These are phyloP conservation scores for Mucor plumbeus DNA, from an alignment of 371 early-diverging fungal species.

Conservation along the genomic window DNA sequence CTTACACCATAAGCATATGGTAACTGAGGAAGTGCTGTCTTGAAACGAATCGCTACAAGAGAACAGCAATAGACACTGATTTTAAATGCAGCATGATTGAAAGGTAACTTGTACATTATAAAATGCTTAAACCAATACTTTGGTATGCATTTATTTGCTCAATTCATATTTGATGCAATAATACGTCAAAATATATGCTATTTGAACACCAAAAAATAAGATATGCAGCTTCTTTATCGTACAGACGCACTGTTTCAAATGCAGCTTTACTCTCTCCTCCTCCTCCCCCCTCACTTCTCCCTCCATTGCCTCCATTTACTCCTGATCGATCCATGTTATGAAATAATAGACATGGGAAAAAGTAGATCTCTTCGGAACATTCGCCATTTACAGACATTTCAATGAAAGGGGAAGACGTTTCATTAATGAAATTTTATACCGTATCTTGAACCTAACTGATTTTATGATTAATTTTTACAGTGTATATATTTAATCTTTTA, in stretches of 20 bases:
- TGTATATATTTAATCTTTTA: background rate
- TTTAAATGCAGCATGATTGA: too few species aligned
- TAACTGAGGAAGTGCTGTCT: constrained; percentile 74
- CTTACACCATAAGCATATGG: constrained; percentile 75
- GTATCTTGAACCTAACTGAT: background rate
- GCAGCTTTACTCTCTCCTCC: background rate
- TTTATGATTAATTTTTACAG: background rate
- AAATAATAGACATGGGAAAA: too few species aligned
- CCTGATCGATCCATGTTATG: background rate
- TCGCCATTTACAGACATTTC: background rate
- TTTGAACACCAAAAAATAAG: background rate
- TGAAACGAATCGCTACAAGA: constrained; percentile 58
- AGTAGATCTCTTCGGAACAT: background rate
- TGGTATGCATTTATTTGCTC: too few species aligned
- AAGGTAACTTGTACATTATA: too few species aligned
- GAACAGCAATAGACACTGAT: constrained; percentile 43
- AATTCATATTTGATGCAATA: background rate
- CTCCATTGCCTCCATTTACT: background rate
- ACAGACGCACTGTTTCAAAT: background rate
- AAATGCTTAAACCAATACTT: background rate
- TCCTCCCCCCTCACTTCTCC: background rate
- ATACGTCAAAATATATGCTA: background rate
- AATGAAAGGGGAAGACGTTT: background rate
- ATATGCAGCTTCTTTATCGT: background rate
- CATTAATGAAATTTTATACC: background rate